Evolutionary conservation across 1,284 basidiomycete genomes (phyloP).

Genomic region (Marasmius fiardii): DNA sequence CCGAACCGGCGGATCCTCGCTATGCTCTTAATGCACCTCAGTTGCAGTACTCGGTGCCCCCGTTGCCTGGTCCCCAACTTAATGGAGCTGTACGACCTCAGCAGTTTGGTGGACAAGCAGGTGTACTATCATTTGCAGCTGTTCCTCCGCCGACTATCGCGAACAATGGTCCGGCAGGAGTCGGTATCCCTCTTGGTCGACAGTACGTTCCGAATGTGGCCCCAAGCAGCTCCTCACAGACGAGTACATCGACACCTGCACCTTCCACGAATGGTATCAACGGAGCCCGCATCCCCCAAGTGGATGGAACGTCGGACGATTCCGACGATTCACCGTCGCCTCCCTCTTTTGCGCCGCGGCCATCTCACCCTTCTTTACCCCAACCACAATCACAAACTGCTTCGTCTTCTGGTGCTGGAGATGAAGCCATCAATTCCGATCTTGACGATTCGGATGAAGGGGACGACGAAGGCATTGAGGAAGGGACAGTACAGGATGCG

Average conservation of each 20-base stretch:
- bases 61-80: slow-evolving; percentile 61
- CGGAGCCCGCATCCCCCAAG: slow-evolving; percentile 57
- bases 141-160: slow-evolving; percentile 30
- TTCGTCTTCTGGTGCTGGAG: slow-evolving; percentile 35
- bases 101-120: slow-evolving; percentile 42
- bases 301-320: slow-evolving; percentile 52
- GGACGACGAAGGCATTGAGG: slow-evolving; percentile 72
- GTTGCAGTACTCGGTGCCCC: slow-evolving; percentile 52
- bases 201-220: slow-evolving; percentile 19
- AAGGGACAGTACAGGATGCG: slow-evolving; percentile 66
- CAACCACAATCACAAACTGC: slow-evolving; percentile 37
- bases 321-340: slow-evolving; percentile 59
- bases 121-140: slow-evolving; percentile 53
- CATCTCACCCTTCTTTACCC: slow-evolving; percentile 57
- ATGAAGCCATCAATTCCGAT: slow-evolving; percentile 95
- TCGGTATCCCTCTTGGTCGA: slow-evolving; percentile 17
- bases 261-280: slow-evolving; percentile 18
- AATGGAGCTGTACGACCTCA: slow-evolving; percentile 42
- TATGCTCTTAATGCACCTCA: slow-evolving; percentile 50
- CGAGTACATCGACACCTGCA: slow-evolving; percentile 10
- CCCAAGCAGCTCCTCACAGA: slow-evolving; percentile 3
- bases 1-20: slow-evolving; percentile 63
- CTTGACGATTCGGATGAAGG: slow-evolving; percentile 91
- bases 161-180: background rate
- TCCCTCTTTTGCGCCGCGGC: slow-evolving; percentile 62